A percentile compares a stretch with the other conserved stretches of the same genome.
phyloP scores from a whole-genome alignment of 768 basidiomycete genomes.

The Russula ochroleuca region DNA sequence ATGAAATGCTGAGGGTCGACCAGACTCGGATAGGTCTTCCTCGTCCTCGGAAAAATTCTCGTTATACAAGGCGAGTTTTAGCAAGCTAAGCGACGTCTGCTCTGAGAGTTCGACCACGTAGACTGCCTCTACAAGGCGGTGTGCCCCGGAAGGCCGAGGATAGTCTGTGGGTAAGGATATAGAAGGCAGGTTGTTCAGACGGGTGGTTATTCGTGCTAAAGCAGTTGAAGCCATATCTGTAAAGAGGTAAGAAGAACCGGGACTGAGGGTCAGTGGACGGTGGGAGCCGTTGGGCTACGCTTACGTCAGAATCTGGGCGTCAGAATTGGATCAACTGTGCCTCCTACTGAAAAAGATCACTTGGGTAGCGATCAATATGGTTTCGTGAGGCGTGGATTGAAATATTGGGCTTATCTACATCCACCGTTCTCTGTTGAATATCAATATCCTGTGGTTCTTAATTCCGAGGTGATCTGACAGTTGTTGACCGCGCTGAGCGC shows the following conservation, averaged over 20 bases:
- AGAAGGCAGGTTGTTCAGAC: constrained; percentile 78
- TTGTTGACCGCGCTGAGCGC: too few species aligned
- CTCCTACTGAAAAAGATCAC: too few species aligned
- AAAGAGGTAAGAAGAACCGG: background rate
- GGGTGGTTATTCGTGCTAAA: constrained; percentile 53
- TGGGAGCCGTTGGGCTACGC: too few species aligned
- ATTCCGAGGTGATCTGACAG: too few species aligned
- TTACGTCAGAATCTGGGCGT: too few species aligned
- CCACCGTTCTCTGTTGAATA: too few species aligned
- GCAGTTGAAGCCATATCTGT: constrained; percentile 31
- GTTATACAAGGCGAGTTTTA: constrained; percentile 74
- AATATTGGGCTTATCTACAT: too few species aligned
- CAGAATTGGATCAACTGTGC: too few species aligned
- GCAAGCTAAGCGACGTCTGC: constrained; percentile 68
- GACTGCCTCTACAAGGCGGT: constrained; percentile 81
- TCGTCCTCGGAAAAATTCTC: constrained; percentile 51
- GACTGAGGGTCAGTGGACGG: background rate
- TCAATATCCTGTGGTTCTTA: too few species aligned
- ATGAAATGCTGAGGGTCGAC: constrained; percentile 79
- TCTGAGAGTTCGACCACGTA: constrained; percentile 68
- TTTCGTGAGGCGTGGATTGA: too few species aligned
- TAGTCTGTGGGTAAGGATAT: constrained; percentile 96
- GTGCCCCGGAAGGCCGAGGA: constrained; percentile 69
- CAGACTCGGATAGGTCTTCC: constrained; percentile 44
- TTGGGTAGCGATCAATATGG: too few species aligned